Base-by-base conservation (phyloP, 2,329 filamentous ascomycete species). In the Esteya vermicola region DNA sequence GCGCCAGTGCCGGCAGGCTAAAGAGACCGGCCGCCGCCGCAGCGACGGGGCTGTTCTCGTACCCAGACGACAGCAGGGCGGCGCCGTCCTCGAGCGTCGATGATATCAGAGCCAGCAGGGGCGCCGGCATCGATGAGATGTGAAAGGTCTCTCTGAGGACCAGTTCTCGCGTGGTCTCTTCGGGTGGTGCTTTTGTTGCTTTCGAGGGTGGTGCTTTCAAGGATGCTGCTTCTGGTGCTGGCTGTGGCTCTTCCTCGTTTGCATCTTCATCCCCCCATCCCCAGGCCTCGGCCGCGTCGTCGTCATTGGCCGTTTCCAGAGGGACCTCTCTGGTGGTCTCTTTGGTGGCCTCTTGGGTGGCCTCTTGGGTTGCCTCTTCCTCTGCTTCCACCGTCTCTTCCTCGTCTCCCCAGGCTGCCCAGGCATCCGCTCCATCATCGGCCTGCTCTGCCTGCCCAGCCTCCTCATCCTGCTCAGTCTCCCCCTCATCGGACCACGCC, bases 61-160 rank as follows among this genome's bases (percentile, higher is more conserved):
- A 63, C 65, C 60, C 56, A 47, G 72, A 58, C 31, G 66, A 53
- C 20, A 74, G 73, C 35, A 89, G 60, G 1, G 63, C 66, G 9
- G 72, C 70, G 2, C 67, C 76, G 47, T 82, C 77, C 44, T 78
- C 70, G 45, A 72, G 56, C 22, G 79, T 68, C 12, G 64, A 53
- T 19, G 66, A 62, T 39, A 89, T 75, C 22, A 84, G 67, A 16
- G 73, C 67, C 18, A 88, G 65, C 12, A 96, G 76, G 4, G 78
- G 74, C 45, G 85, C 79, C 1, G 91, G 89, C 56, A 95, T 81
- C 3, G 82, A 81, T 0, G 89, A 95, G 38, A 94, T 82, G 43
- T 78, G 83, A 57, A 94, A 98, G 2, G 72, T 82, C 59, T 98
- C 91, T 45, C 71, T 81, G 33, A 96, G 61, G 0, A 83, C 81